Evolutionary conservation across 495 filamentous ascomycete genomes (phyloP).

Genomic region (Peziza echinospora): DNA sequence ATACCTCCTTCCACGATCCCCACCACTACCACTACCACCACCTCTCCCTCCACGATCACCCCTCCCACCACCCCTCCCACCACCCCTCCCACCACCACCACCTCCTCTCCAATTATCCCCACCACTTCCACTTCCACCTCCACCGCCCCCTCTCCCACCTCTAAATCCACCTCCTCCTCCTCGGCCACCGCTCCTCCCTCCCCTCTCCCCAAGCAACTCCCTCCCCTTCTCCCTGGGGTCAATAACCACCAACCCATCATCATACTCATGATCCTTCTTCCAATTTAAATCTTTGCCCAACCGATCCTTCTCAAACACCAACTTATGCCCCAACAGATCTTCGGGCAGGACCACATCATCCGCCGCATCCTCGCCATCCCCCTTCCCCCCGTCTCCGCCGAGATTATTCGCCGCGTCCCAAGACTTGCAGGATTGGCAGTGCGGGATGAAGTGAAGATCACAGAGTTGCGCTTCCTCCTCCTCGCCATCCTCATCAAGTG

Average conservation of each 20-base stretch:
- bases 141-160: slow-evolving; percentile 22
- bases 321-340: slow-evolving; percentile 39
- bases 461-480: slow-evolving; percentile 55
- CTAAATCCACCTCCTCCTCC: slow-evolving; percentile 29
- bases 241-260: slow-evolving; percentile 74
- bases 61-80: neutral
- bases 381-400: slow-evolving; percentile 39
- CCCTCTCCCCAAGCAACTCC: slow-evolving; percentile 43
- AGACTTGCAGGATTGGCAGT: slow-evolving; percentile 70
- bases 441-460: slow-evolving; percentile 79
- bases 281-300: slow-evolving; percentile 81
- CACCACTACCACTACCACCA: too few species aligned
- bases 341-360: slow-evolving; percentile 23
- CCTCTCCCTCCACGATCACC: neutral
- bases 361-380: slow-evolving; percentile 36
- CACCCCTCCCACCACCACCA: neutral
- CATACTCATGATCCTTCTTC: slow-evolving; percentile 52
- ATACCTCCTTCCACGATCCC: too few species aligned
- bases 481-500: too few species aligned
- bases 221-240: slow-evolving; percentile 73
- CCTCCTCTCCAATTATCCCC: neutral
- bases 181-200: slow-evolving; percentile 28
- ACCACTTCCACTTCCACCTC: neutral
- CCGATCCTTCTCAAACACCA: slow-evolving; percentile 74
- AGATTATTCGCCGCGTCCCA: slow-evolving; percentile 42